These are phyloP conservation scores for Ustilago curta DNA, from an alignment of 1,284 basidiomycete genomes.

Conservation along the genomic window DNA sequence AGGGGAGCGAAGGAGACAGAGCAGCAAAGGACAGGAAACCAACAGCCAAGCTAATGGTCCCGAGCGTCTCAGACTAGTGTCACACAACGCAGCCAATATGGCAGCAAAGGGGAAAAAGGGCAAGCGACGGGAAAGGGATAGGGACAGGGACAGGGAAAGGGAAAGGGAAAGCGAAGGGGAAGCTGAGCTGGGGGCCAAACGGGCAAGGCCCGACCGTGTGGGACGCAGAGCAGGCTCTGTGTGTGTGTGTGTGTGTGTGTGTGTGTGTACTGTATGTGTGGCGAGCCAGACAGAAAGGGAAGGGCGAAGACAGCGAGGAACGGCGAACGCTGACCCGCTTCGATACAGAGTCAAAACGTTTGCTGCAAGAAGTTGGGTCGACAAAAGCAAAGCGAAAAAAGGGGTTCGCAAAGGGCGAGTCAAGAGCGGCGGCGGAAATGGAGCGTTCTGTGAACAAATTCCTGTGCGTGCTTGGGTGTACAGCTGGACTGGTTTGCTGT, in stretches of 20 bases:
- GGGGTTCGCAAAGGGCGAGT: background rate
- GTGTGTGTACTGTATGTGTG: background rate
- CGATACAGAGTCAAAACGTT: background rate
- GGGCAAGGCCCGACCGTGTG: conserved; percentile 3
- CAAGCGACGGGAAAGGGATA: no score
- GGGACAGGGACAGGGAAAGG: no score
- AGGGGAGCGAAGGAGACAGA: background rate
- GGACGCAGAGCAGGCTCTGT: background rate
- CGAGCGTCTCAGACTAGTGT: background rate
- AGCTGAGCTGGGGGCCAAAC: no score
- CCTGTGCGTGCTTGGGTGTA: no score
- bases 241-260: background rate
- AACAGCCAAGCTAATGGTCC: background rate
- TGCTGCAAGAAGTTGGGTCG: conserved; percentile 2
- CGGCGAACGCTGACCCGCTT: background rate
- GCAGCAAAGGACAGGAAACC: background rate
- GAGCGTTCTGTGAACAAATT: background rate
- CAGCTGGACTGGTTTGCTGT: no score
- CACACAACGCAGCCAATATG: no score
- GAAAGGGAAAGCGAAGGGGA: no score
- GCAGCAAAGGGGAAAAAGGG: background rate
- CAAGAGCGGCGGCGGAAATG: conserved; percentile 1
- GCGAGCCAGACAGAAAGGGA: background rate
- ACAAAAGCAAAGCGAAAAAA: background rate
- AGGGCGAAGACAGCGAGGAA: background rate